These are phyloP conservation scores for Peterozyma xylosa DNA, from an alignment of 805 yeast species.

Conservation along the genomic window DNA sequence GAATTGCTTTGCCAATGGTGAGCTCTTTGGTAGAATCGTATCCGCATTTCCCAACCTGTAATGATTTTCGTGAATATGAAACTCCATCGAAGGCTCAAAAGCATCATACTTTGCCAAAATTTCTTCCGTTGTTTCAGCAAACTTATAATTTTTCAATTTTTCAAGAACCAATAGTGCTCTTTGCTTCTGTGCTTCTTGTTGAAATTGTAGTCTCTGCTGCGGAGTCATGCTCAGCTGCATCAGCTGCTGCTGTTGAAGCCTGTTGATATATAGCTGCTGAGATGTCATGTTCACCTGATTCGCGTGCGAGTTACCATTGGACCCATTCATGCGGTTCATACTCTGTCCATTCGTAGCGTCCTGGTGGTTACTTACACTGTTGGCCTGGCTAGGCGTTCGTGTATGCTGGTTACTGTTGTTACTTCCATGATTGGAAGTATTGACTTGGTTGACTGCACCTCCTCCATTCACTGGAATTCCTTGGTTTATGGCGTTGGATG, in stretches of 20 bases:
- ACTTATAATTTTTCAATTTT: conserved; percentile 42
- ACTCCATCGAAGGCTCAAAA: conserved; percentile 73
- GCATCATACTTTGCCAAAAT: conserved; percentile 70
- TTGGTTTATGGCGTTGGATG: not conserved
- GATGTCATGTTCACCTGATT: conserved; percentile 14
- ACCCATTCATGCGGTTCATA: conserved; percentile 20
- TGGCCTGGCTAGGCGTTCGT: conserved; percentile 11
- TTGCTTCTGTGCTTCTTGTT: conserved; percentile 32
- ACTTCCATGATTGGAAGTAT: conserved; percentile 1
- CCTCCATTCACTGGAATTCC: not conserved
- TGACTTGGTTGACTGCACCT: conserved; percentile 3
- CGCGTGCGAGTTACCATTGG: conserved; percentile 12
- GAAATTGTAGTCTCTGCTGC: conserved; percentile 31
- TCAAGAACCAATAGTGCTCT: conserved; percentile 22
- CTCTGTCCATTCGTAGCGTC: conserved; percentile 13
- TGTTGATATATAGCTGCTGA: conserved; percentile 20
- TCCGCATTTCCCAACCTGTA: conserved; percentile 88
- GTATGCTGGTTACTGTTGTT: conserved; percentile 11
- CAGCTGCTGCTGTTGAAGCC: conserved; percentile 15
- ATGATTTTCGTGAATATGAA: conserved; percentile 88
- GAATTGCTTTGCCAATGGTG: conserved; percentile 73
- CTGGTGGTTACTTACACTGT: conserved; percentile 7
- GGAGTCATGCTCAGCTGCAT: conserved; percentile 22
- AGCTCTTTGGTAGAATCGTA: conserved; percentile 74
- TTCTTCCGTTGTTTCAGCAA: conserved; percentile 65